Conservation (phyloP, 2,329 filamentous ascomycete species). For the Hypoxylon sp. region DNA sequence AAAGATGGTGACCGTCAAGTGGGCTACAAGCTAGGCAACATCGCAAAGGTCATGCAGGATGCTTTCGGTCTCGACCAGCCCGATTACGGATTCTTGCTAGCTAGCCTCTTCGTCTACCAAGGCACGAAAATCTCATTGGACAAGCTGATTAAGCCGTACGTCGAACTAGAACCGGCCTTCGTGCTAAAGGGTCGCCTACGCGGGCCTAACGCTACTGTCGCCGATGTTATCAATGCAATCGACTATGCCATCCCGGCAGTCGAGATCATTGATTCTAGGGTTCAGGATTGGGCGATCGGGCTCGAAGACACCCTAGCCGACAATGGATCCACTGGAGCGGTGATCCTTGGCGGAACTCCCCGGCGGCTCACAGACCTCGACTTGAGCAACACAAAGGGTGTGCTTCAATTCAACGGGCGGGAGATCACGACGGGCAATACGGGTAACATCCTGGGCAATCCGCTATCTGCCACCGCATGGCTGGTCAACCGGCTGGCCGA, state of each 20-base stretch:
- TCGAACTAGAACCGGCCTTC: conserved; percentile 52
- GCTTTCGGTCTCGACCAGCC: conserved; percentile 52
- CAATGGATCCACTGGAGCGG: conserved; percentile 47
- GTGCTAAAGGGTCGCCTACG: conserved; percentile 47
- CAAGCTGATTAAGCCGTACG: conserved; percentile 49
- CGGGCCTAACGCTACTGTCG: conserved; percentile 49
- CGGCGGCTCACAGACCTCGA: conserved; percentile 46
- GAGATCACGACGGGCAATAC: conserved; percentile 50
- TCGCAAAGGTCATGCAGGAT: conserved; percentile 53
- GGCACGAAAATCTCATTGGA: conserved; percentile 44
- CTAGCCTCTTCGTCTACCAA: conserved; percentile 49
- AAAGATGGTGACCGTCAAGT: conserved; percentile 47
- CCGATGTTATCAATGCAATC: conserved; percentile 51
- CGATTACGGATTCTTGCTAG: conserved; percentile 50
- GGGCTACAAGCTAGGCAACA: conserved; percentile 53
- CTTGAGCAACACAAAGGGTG: conserved; percentile 45
- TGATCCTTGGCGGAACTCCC: conserved; percentile 51
- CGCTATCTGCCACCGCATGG: conserved; percentile 48
- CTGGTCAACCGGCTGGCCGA: conserved; percentile 47
- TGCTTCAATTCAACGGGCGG: conserved; percentile 46
- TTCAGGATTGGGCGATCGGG: conserved; percentile 49
- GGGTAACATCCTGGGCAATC: conserved; percentile 49
- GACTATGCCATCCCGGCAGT: conserved; percentile 52
- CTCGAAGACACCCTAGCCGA: conserved; percentile 51
- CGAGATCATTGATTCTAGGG: conserved; percentile 52